Percentiles rank a stretch among this genome's conserved stretches.
Conservation (phyloP, 2,329 filamentous ascomycete species). For the Alternaria novae-zelandiae region DNA sequence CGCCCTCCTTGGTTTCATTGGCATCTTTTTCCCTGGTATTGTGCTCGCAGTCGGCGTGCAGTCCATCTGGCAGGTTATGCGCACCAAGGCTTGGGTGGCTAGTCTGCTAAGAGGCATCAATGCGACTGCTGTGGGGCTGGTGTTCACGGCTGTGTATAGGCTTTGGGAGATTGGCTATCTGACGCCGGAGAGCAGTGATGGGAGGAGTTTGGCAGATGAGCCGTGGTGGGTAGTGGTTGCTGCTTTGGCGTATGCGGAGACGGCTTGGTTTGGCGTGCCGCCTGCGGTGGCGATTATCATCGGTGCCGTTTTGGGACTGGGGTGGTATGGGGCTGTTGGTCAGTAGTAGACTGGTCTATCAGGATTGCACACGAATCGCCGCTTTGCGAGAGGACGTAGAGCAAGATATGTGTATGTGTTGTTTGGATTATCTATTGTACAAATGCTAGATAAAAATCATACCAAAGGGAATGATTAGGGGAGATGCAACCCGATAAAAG, state of each 20-base stretch:
- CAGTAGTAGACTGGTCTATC: conserved; percentile 17
- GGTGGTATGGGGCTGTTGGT: conserved; percentile 50
- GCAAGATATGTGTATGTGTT: not conserved
- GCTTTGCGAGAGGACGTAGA: no score
- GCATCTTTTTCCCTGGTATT: conserved; percentile 52
- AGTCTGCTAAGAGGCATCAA: conserved; percentile 50
- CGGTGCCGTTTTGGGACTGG: conserved; percentile 48
- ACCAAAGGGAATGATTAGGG: not conserved
- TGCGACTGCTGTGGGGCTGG: conserved; percentile 51
- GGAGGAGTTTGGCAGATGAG: conserved; percentile 48
- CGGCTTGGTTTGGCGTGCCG: conserved; percentile 49
- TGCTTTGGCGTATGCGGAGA: conserved; percentile 50
- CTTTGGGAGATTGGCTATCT: conserved; percentile 55
- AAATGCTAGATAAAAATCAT: not conserved
- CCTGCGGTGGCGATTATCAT: conserved; percentile 50
- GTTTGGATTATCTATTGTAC: not conserved
- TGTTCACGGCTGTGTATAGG: conserved; percentile 54
- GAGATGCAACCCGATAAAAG: conserved; percentile 10
- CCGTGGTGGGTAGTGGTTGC: conserved; percentile 56
- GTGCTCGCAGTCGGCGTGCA: conserved; percentile 47
- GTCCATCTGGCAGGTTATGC: conserved; percentile 48
- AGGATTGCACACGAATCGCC: no score
- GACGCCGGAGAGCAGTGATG: conserved; percentile 43
- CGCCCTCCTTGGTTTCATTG: conserved; percentile 48
- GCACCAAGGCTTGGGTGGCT: conserved; percentile 44